phyloP scores from a whole-genome alignment of 305 asterid species.

The Ilex paraguariensis region DNA sequence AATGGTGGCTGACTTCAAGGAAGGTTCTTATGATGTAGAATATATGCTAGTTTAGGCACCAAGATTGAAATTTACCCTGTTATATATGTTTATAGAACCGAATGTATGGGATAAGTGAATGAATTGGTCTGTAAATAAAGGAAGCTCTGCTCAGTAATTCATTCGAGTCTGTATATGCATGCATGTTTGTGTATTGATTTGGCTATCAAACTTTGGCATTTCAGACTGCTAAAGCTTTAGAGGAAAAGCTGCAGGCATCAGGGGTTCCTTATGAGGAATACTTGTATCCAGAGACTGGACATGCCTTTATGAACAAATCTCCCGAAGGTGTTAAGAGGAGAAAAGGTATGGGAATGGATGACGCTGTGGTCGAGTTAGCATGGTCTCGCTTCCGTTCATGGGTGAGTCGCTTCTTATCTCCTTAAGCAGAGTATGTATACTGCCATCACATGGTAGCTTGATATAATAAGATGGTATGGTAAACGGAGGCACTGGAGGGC shows the following conservation, averaged over 20 bases:
- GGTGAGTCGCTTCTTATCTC: slow-evolving; percentile 66
- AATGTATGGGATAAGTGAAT: too few species aligned
- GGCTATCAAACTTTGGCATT: slow-evolving; percentile 9
- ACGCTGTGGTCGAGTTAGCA: slow-evolving; percentile 68
- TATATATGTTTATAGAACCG: too few species aligned
- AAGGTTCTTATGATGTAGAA: too few species aligned
- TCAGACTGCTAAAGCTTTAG: slow-evolving; percentile 77
- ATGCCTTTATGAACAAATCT: slow-evolving; percentile 82
- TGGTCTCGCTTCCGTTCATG: slow-evolving; percentile 81
- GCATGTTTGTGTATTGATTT: slow-evolving; percentile 1
- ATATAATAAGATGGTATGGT: too few species aligned
- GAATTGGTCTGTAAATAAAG: too few species aligned
- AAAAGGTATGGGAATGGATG: slow-evolving; percentile 66
- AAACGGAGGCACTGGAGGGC: too few species aligned
- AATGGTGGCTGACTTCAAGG: too few species aligned
- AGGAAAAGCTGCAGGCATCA: slow-evolving; percentile 74
- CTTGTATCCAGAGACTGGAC: too few species aligned
- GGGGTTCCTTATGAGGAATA: slow-evolving; percentile 77
- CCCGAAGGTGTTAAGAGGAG: slow-evolving; percentile 70
- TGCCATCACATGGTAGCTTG: neutral
- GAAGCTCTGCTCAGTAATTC: too few species aligned
- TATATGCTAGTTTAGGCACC: too few species aligned
- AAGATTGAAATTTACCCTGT: too few species aligned
- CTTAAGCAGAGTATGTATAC: slow-evolving; percentile 19
- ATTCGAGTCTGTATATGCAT: neutral